phyloP scores from a whole-genome alignment of 2,329 filamentous ascomycete genomes.

The Sporothrix brunneoviolacea region DNA sequence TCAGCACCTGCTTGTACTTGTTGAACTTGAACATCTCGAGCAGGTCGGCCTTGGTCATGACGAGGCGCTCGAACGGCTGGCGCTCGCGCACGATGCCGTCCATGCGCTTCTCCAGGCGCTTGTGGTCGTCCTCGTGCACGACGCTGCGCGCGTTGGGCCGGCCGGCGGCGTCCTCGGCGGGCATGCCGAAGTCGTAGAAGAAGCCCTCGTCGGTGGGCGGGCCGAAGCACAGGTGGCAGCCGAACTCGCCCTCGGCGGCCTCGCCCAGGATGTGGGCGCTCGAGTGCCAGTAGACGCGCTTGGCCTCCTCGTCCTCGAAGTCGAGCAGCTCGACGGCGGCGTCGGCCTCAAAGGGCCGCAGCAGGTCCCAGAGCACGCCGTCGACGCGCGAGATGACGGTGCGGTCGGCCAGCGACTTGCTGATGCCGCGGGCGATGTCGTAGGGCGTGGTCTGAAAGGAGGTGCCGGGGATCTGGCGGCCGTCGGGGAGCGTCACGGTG shows the following conservation, averaged over 20 bases:
- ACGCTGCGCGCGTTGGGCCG: slow-evolving; percentile 28
- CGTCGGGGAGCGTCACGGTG: slow-evolving; percentile 66
- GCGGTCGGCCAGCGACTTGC: slow-evolving; percentile 76
- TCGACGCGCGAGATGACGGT: slow-evolving; percentile 83
- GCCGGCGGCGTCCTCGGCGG: slow-evolving; percentile 46
- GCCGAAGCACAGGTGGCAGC: slow-evolving; percentile 88
- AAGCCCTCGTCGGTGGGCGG: slow-evolving; percentile 88
- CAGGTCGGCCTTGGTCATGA: slow-evolving; percentile 82
- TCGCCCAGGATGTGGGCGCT: slow-evolving; percentile 95
- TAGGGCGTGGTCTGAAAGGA: slow-evolving; percentile 89
- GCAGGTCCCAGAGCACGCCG: slow-evolving; percentile 84
- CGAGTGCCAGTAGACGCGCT: slow-evolving; percentile 97
- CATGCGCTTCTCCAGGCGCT: slow-evolving; percentile 74
- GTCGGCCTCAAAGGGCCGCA: slow-evolving; percentile 80
- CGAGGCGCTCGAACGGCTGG: slow-evolving; percentile 86
- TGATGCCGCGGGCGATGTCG: slow-evolving; percentile 70
- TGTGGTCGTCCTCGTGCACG: slow-evolving; percentile 73
- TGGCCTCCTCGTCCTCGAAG: slow-evolving; percentile 68
- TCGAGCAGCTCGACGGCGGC: slow-evolving; percentile 79
- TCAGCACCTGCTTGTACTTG: slow-evolving; percentile 98
- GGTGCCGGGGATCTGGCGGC: slow-evolving; percentile 64
- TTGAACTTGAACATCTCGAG: slow-evolving; percentile 97
- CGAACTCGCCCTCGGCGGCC: slow-evolving; percentile 82
- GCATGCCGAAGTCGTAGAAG: slow-evolving; percentile 93
- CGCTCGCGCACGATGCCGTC: slow-evolving; percentile 89